phyloP scores from a whole-genome alignment of 2,329 filamentous ascomycete species.

The Venturia aucupariae region DNA sequence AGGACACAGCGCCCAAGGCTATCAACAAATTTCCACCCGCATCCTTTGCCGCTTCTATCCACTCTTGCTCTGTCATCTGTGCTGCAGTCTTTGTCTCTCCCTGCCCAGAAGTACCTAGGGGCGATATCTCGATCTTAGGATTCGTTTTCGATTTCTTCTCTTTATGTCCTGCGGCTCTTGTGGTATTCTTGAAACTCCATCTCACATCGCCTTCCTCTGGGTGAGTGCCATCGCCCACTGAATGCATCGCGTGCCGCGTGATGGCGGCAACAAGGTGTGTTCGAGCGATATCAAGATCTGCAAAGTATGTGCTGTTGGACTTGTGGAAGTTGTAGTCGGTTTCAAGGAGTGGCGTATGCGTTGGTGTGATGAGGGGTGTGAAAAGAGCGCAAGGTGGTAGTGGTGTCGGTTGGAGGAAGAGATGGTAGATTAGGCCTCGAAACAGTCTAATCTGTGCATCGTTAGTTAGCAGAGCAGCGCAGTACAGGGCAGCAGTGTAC shows the following conservation, averaged over 20 bases:
- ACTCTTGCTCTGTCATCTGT: conserved; percentile 15
- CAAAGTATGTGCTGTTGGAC: conserved; percentile 77
- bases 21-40: conserved; percentile 25
- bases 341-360: conserved; percentile 62
- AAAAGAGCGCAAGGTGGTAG: conserved; percentile 57
- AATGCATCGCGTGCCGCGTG: conserved; percentile 35
- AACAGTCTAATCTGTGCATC: conserved; percentile 35
- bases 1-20: conserved; percentile 38
- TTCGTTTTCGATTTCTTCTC: conserved; percentile 4
- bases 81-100: conserved; percentile 1
- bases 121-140: neutral
- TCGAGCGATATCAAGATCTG: conserved; percentile 74
- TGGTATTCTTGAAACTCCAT: conserved; percentile 21
- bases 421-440: conserved; percentile 37
- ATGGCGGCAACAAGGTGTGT: conserved; percentile 62
- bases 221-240: conserved; percentile 18
- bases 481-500: conserved; percentile 22
- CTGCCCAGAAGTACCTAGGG: neutral
- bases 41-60: neutral
- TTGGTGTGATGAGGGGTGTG: conserved; percentile 57
- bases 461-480: neutral
- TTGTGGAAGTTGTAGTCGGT: conserved; percentile 84
- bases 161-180: conserved; percentile 15
- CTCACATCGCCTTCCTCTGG: conserved; percentile 15
- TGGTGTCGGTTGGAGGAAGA: conserved; percentile 35